These are phyloP conservation scores for Olyra latifolia DNA, from an alignment of 176 grass and related monocot species.

Conservation along the genomic window DNA sequence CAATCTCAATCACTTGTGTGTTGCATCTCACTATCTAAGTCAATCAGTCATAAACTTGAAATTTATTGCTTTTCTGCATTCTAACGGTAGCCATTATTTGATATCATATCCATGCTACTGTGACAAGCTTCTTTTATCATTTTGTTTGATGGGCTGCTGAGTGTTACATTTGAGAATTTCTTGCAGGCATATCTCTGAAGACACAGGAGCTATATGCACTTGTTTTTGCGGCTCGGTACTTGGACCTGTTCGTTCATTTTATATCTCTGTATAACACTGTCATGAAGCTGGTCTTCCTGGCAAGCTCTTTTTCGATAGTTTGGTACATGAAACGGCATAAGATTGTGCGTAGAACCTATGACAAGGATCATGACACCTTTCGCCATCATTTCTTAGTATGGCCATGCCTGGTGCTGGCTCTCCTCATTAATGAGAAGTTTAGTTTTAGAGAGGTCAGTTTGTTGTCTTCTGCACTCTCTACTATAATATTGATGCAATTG, in stretches of 20 bases:
- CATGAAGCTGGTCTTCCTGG: slow-evolving; percentile 96
- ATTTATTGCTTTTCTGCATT: not conserved
- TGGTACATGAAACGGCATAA: slow-evolving; percentile 95
- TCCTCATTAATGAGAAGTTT: slow-evolving; percentile 88
- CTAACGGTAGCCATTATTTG: not conserved
- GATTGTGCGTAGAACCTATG: slow-evolving; percentile 86
- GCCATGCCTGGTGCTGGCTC: slow-evolving; percentile 70
- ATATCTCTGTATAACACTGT: slow-evolving; percentile 78
- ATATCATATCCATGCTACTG: not conserved
- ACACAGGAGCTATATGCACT: slow-evolving; percentile 95
- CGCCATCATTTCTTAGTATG: slow-evolving; percentile 72
- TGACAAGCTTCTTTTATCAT: not conserved
- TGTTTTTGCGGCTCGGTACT: slow-evolving; percentile 86
- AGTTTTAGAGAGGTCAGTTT: slow-evolving; percentile 76
- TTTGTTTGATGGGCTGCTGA: not conserved
- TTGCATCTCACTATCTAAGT: too few species aligned
- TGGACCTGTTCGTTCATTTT: slow-evolving; percentile 82
- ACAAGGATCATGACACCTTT: slow-evolving; percentile 93
- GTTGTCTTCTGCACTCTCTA: not conserved
- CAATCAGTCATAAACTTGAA: not conserved
- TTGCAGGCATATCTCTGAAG: slow-evolving; percentile 89
- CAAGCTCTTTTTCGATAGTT: slow-evolving; percentile 88
- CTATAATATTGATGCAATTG: not conserved
- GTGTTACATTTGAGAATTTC: not conserved
- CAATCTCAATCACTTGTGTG: not conserved